Evolutionary conservation across 2,329 filamentous ascomycete genomes (phyloP), one percentile per base, ranked within the genome.

Genomic region (Colletotrichum costaricense): DNA sequence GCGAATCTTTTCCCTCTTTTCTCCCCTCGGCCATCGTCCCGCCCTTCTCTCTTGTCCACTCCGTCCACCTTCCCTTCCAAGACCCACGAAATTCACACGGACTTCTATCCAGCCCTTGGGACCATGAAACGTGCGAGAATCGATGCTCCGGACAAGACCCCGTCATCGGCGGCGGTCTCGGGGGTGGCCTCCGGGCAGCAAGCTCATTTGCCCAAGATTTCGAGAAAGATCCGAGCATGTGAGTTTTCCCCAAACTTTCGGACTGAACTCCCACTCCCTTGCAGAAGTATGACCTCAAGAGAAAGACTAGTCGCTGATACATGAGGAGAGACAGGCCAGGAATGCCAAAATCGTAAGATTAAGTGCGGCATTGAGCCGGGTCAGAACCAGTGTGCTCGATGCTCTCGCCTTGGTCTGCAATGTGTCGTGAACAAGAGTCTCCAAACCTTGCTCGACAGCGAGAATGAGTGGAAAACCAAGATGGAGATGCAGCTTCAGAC

Each of bases 361-460:
- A 87, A 87, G 76, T 90, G 88, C 77, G 84, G 87, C 70, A 84
- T 88, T 75, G 82, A 84, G 68, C 74, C 76, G 38, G 86, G 85
- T 8, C 82, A 86, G 72, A 76, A 81, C 7, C 84, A 82, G 69
- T 89, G 88, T 78, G 83, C 82, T 9, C 84, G 88, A 76, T 89
- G 88, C 75, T 78, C 82, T 38, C 85, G 86, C 54, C 85, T 86
- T 28, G 85, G 86, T 11, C 81, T 89, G 54, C 84, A 86, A 72
- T 89, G 88, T 76, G 81, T 88, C 9, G 85, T 89, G 42, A 89
- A 89, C 76, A 87, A 88, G 78, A 89, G 87, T 76, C 84, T 88
- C 24, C 88, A 89, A 77, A 88, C 87, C 68, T 85, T 89, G 56
- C 82, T 89, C 24, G 86, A 89, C 59, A 86, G 88, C 64, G 88